These are phyloP conservation scores for Stemphylium lycopersici DNA, from an alignment of 2,329 filamentous ascomycete species.

Conservation along the genomic window DNA sequence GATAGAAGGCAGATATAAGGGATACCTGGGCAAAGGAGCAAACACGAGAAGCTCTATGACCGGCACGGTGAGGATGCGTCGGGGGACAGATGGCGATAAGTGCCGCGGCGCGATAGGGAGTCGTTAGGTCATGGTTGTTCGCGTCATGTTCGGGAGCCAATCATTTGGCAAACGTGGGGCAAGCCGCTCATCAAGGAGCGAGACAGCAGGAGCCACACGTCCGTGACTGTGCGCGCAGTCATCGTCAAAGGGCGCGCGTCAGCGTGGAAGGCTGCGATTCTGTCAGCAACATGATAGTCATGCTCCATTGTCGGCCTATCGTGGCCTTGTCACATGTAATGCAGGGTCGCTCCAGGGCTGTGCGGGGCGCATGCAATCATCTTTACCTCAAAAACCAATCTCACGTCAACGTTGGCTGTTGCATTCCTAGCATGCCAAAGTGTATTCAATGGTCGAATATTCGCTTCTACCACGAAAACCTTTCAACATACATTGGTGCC, in stretches of 20 bases:
- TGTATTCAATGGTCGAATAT: too few relatives aligned
- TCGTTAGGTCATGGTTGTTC: slow-evolving; percentile 26
- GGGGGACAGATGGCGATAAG: slow-evolving; percentile 23
- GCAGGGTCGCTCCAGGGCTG: background rate
- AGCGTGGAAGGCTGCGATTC: background rate
- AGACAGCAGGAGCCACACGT: slow-evolving; percentile 19
- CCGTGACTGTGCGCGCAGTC: slow-evolving; percentile 15
- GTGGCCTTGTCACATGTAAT: background rate
- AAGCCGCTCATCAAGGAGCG: slow-evolving; percentile 8
- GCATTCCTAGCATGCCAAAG: too few relatives aligned
- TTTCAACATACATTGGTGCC: too few relatives aligned
- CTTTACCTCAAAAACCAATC: background rate
- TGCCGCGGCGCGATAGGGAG: slow-evolving; percentile 25
- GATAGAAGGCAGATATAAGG: background rate
- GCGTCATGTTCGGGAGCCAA: slow-evolving; percentile 33
- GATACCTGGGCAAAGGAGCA: background rate
- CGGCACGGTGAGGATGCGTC: slow-evolving; percentile 9
- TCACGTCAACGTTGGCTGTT: too few relatives aligned
- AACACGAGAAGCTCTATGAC: background rate
- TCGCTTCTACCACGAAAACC: too few relatives aligned
- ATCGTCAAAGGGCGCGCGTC: background rate
- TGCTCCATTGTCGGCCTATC: background rate
- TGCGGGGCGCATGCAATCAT: background rate
- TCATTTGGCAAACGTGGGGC: slow-evolving; percentile 35
- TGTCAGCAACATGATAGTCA: background rate